Conservation (phyloP, 169 alveolate genomes). For the Babesia divergens region DNA sequence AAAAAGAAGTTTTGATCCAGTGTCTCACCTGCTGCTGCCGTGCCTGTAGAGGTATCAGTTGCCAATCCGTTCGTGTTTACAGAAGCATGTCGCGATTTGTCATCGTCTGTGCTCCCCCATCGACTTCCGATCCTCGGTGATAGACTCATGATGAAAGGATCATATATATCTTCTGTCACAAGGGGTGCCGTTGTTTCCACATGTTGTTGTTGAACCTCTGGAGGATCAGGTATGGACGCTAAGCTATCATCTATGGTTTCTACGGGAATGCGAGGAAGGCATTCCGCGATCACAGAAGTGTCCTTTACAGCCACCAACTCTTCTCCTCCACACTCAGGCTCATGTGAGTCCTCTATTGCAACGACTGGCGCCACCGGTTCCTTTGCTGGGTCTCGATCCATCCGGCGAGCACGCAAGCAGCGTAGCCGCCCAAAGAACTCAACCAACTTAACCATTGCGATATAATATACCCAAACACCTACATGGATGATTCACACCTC, state of each 20-base stretch:
- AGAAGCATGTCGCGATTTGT: too few relatives aligned
- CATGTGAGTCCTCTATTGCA: background rate
- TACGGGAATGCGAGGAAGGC: too few relatives aligned
- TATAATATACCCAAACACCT: background rate
- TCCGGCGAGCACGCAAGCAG: constrained; percentile 14
- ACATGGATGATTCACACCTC: background rate
- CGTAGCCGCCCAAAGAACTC: background rate
- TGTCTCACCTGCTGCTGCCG: background rate
- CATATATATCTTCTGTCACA: constrained; percentile 16
- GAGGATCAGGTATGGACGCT: too few relatives aligned
- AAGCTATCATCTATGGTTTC: too few relatives aligned
- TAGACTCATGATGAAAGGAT: constrained; percentile 25
- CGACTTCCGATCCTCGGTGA: constrained; percentile 11
- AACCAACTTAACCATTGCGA: constrained; percentile 10
- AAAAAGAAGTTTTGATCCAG: background rate
- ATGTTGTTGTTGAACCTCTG: background rate
- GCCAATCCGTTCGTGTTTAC: background rate
- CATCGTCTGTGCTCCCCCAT: too few relatives aligned
- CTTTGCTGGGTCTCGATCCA: background rate
- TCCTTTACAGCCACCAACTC: too few relatives aligned
- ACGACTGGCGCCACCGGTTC: background rate
- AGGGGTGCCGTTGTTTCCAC: background rate
- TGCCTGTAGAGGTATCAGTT: background rate
- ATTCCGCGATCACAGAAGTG: too few relatives aligned
- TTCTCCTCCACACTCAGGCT: background rate